phyloP scores from a whole-genome alignment of 768 basidiomycete genomes.

The Lactifluus pinguis region DNA sequence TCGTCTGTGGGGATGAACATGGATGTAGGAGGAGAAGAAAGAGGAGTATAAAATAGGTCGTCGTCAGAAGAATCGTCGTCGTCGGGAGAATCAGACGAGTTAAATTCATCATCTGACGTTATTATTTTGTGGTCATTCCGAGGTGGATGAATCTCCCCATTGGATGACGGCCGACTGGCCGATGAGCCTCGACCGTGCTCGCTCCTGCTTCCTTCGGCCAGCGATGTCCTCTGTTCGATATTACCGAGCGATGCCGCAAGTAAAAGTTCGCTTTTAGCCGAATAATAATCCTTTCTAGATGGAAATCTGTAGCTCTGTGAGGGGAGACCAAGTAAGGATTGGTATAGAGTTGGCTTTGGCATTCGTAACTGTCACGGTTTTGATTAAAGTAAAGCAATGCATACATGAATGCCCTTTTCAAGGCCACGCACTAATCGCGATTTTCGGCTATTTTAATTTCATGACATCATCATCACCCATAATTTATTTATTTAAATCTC shows the following conservation, averaged over 20 bases:
- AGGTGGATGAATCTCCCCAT: neutral
- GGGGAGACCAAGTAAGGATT: conserved; percentile 14
- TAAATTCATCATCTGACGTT: neutral
- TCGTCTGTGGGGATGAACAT: conserved; percentile 8
- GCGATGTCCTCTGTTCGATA: neutral
- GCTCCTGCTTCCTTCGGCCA: neutral
- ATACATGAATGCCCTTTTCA: no score
- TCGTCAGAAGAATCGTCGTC: neutral
- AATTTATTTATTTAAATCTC: neutral
- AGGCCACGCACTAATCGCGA: no score
- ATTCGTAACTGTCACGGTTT: neutral
- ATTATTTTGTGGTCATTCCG: neutral
- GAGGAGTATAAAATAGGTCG: conserved; percentile 18
- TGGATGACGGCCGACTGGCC: neutral
- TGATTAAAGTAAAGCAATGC: no score
- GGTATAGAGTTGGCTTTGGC: conserved; percentile 17
- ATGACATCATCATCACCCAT: no score
- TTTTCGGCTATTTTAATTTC: no score
- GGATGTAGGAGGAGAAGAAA: conserved; percentile 17
- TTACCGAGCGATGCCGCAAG: conserved; percentile 1
- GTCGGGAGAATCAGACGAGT: neutral
- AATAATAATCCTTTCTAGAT: conserved; percentile 9
- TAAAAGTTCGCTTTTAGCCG: conserved; percentile 1
- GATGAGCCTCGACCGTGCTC: neutral
- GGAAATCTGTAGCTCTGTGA: conserved; percentile 13